Evolutionary conservation across 371 early-diverging fungal genomes (phyloP), one percentile per base, ranked within the genome.

Genomic region (Mortierella sp.): DNA sequence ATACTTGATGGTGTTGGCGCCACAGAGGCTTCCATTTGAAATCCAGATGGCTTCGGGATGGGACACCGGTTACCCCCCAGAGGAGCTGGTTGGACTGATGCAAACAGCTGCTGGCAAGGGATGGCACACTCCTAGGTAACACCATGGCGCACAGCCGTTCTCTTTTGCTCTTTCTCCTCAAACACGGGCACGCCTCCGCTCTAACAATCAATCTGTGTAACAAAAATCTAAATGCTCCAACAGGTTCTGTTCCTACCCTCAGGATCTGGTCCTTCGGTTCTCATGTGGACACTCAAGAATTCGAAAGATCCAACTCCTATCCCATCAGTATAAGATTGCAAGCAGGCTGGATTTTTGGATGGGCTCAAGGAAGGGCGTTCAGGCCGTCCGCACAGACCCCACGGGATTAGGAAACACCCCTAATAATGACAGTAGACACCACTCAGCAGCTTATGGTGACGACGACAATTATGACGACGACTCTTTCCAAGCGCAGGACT

Each of bases 261-360:
- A 94, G 74, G 87, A 85, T 57, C 74, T 94, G 7, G 87, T 92
- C 56, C 73, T 94, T 29, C 87, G 84, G 55, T 81, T 92, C 45
- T 61, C 84, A 2, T 82, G 87, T 55, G 92, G 92, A 11, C 74
- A 82, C 44, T 87, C 89, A 28, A 86, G 88, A 58, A 84, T 94
- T 19, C 81, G 86, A 28, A 91, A 92, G 81, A 84, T 94, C 47
- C 92, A 94, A 71, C 74, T 93, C 25, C 80, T 94, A 26, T 87
- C 88, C 18, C 94, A 94, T 76, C 94, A 94, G 72, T 94, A 88
- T 84, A 94, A 92, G 81, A 92, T 94, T 61, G 87, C 94, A 5
- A 89, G 91, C n/a, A 87, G 85, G 65, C 83, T 94, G 26, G 93
- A 93, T 64, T 86, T 93, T 60, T 90, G 86, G 76, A 77, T 91